These are phyloP conservation scores for Cladorrhinum samala DNA, from an alignment of 495 filamentous ascomycete genomes.

Conservation along the genomic window DNA sequence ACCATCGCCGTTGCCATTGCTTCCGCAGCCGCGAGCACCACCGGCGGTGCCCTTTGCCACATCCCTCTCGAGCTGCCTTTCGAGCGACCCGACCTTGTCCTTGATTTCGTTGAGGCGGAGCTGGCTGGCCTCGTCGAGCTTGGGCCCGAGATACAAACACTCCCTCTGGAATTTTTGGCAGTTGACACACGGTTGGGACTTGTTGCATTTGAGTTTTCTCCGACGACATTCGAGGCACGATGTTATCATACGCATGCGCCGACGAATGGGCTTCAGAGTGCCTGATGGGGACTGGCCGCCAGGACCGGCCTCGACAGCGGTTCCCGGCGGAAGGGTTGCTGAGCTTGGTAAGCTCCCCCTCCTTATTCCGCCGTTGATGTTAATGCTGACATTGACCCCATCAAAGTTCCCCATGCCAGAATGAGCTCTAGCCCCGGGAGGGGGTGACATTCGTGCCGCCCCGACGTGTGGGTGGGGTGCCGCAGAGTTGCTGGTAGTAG, in stretches of 20 bases:
- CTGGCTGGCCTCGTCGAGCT: constrained; percentile 55
- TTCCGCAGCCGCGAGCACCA: neutral
- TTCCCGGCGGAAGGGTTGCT: neutral
- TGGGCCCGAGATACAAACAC: constrained; percentile 59
- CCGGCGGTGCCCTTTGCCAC: constrained; percentile 30
- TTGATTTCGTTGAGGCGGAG: constrained; percentile 61
- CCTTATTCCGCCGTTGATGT: neutral
- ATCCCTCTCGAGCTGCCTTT: constrained; percentile 55
- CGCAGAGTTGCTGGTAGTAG: no score
- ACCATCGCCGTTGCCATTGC: constrained; percentile 2
- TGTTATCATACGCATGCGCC: constrained; percentile 63
- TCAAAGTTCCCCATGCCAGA: neutral
- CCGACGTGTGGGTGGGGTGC: neutral
- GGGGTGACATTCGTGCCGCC: constrained; percentile 3
- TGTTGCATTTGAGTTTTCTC: constrained; percentile 77
- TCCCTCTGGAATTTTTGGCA: constrained; percentile 56
- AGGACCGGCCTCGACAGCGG: neutral
- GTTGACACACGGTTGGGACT: constrained; percentile 63
- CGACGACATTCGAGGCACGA: constrained; percentile 67
- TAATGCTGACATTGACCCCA: neutral
- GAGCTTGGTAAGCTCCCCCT: neutral
- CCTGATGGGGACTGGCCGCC: neutral
- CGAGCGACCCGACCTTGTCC: constrained; percentile 60
- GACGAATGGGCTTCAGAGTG: constrained; percentile 43
- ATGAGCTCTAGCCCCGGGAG: neutral